phyloP scores from a whole-genome alignment of 768 basidiomycete genomes.

The Mrakia frigida region DNA sequence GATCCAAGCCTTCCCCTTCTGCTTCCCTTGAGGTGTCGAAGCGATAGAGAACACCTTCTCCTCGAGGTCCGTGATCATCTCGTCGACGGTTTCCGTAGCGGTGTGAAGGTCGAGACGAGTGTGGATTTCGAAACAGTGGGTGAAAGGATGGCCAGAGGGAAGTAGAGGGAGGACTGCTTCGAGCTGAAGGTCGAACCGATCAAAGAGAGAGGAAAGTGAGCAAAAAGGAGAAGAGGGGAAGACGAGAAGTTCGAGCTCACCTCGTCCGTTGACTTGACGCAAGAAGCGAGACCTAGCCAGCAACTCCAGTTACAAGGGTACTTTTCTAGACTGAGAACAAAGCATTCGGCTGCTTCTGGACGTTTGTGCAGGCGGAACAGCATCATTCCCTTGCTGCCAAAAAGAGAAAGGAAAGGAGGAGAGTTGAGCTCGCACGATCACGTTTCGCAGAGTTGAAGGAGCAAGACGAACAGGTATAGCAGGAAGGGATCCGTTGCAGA shows the following conservation, averaged over 20 bases:
- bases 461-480: constrained; percentile 63
- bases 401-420: constrained; percentile 29
- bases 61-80: constrained; percentile 52
- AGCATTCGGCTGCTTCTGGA: constrained; percentile 77
- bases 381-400: constrained; percentile 74
- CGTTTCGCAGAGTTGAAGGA: too few relatives aligned
- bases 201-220: neutral
- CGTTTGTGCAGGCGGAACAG: constrained; percentile 71
- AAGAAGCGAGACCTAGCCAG: constrained; percentile 71
- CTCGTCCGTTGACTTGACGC: constrained; percentile 79
- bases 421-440: neutral
- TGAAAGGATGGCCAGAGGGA: constrained; percentile 22
- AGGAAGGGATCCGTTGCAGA: constrained; percentile 70
- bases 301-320: constrained; percentile 93
- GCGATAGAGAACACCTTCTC: constrained; percentile 19
- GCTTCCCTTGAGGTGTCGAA: constrained; percentile 11
- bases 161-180: constrained; percentile 20
- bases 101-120: constrained; percentile 83
- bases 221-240: neutral
- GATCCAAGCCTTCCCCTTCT: constrained; percentile 49
- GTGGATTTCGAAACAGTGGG: constrained; percentile 74
- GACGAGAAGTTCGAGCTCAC: constrained; percentile 45
- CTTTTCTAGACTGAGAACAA: constrained; percentile 65
- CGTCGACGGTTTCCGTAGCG: constrained; percentile 77
- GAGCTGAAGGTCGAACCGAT: neutral